Evolutionary conservation across 768 basidiomycete species (phyloP), one percentile per base, ranked within the genome.

Genomic region (Mycena pura): DNA sequence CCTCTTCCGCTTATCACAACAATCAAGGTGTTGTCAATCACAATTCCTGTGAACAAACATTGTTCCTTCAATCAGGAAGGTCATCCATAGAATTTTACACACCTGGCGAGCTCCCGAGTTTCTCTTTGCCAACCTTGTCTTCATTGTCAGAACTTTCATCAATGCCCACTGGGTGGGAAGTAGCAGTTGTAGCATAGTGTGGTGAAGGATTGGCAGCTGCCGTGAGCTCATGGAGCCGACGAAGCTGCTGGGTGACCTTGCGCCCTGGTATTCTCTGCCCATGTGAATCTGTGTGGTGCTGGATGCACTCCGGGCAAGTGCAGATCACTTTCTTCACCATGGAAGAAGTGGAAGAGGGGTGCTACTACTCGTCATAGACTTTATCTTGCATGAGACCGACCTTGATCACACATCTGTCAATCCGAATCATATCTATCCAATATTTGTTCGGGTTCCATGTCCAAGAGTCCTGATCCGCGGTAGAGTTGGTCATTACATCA

Each of bases 271-370:
- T 47, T n/a, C 21, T 15, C 46, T 41, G 56, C 3, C 46, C 46
- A 48, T 57, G 21, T 5, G 28, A 9, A 28, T 36, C 1, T n/a
- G 39, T 25, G 9, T 22, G 44, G 44, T 46, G 43, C 44, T 38
- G 4, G 19, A 56, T 19, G 34, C 44, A 56, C 44, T 47, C 19
- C 17, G 54, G 44, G 34, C 54, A 56, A n/a, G 54, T 56, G 44
- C 54, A 56, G 13, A 46, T 46, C 19, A 45, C 31, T 31, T 36
- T 44, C 41, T 44, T 44, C 7, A 11, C 41, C 41, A 44, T 44
- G 27, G 15, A 5, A 17, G 9, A 36, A 36, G 34, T 36, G 17
- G 17, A 17, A 36, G 34, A 17, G 34, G 34, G 17, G 34, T 36
- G 9, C n/a, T n/a, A n/a, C n/a, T n/a, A n/a, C n/a, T n/a, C n/a